phyloP scores from a whole-genome alignment of 371 early-diverging fungal genomes.

The Mortierella sp. region DNA sequence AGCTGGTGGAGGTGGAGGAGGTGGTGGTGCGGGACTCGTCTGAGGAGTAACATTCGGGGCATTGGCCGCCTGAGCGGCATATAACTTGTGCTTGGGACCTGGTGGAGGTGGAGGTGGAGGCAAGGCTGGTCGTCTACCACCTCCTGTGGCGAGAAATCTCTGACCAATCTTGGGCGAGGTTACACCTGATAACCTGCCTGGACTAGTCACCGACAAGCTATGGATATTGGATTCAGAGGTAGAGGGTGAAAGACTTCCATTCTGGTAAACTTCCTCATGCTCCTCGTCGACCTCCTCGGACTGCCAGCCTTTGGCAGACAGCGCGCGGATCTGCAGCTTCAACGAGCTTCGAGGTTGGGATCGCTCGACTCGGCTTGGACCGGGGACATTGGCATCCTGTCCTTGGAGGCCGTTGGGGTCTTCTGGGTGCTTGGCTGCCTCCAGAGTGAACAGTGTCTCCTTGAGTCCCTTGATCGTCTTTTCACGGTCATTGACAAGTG shows the following conservation, averaged over 20 bases:
- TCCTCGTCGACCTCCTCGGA: slow-evolving; percentile 52
- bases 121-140: slow-evolving; percentile 52
- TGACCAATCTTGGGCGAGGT: slow-evolving; percentile 34
- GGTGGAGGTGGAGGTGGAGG: slow-evolving; percentile 58
- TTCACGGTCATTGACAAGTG: slow-evolving; percentile 35
- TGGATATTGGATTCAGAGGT: slow-evolving; percentile 28
- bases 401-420: slow-evolving; percentile 25
- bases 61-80: slow-evolving; percentile 20
- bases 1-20: slow-evolving; percentile 18
- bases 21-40: not conserved
- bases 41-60: not conserved
- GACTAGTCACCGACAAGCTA: slow-evolving; percentile 22
- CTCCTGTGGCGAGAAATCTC: slow-evolving; percentile 27
- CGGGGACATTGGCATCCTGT: not conserved
- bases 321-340: slow-evolving; percentile 44
- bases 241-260: slow-evolving; percentile 5
- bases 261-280: slow-evolving; percentile 39
- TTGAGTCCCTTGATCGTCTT: slow-evolving; percentile 48
- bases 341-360: slow-evolving; percentile 31
- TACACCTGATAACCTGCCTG: slow-evolving; percentile 18
- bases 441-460: slow-evolving; percentile 40
- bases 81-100: slow-evolving; percentile 49
- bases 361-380: slow-evolving; percentile 29
- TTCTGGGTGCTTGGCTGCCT: slow-evolving; percentile 42
- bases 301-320: slow-evolving; percentile 57